Base-by-base conservation (phyloP, 2,329 filamentous ascomycete genomes). In the Curvularia sp. region DNA sequence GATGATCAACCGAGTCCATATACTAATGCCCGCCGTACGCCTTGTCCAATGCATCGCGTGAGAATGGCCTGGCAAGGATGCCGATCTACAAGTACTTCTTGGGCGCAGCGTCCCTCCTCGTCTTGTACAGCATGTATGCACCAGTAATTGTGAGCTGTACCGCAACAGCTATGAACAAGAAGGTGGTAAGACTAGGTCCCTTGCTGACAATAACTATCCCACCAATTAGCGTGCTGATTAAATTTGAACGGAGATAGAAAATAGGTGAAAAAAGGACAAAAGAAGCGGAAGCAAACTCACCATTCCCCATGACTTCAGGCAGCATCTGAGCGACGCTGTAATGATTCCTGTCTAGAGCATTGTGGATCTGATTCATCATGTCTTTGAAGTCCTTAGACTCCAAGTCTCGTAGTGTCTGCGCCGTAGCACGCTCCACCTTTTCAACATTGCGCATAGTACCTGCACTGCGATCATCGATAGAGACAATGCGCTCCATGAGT, bases 81-180 rank as follows among this genome's bases (percentile, higher is more conserved):
- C 33, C 26, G 15, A 1, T 39, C 13, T 64, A 97, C 74, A 97
- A 80, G 77, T 93, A 97, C 81, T 97, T 97, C 84, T 97, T 97
- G n/a, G 92, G 92, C 77, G 88, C 86, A 63, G 83, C 87, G 39
- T 86, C 83, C 78, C 89, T 86, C 72, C 89, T 88, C 68, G 88
- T 85, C 85, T 96, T 96, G 80, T 97, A 97, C 58, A 88, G 74
- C 38, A 92, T 76, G 73, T 93, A 97, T 0, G 83, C 85, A 2
- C 78, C 86, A 0, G 86, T 86, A 31, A 96, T 81, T 65, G 92
- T 74, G 49, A 91, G 73, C 79, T 97, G 93, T 63, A 91, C 87
- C 18, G 85, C 88, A 55, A 97, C 81, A 58, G 96, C 84, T 59
- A 93, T 80, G 69, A 89, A 84, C 64, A 96, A 85, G 67, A 88